phyloP scores from a whole-genome alignment of 1,139 yeast genomes.

The Hansenula lynferdii region DNA sequence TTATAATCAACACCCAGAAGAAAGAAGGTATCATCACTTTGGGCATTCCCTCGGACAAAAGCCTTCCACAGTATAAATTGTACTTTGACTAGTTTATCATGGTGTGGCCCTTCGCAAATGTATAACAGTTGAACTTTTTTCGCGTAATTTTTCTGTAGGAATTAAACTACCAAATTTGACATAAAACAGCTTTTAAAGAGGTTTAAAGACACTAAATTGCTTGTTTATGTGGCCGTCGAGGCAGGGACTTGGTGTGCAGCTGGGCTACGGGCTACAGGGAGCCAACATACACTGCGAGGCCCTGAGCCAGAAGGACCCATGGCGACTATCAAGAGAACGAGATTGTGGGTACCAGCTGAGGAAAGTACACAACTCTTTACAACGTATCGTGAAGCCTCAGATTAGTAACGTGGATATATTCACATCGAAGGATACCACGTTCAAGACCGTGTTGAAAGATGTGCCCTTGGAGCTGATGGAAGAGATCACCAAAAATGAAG shows the following conservation, averaged over 20 bases:
- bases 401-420: not conserved
- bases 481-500: conserved; percentile 26
- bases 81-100: conserved; percentile 6
- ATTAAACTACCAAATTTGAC: too few relatives aligned
- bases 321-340: conserved; percentile 26
- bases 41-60: conserved; percentile 13
- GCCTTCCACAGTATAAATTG: conserved; percentile 10
- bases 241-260: conserved; percentile 36
- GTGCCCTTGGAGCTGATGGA: conserved; percentile 27
- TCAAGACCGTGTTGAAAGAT: not conserved
- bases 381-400: conserved; percentile 10
- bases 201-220: too few relatives aligned
- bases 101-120: not conserved
- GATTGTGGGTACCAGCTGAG: conserved; percentile 21
- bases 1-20: conserved; percentile 10
- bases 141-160: too few relatives aligned
- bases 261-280: conserved; percentile 36
- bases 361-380: conserved; percentile 18
- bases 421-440: not conserved
- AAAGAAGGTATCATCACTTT: conserved; percentile 12
- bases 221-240: conserved; percentile 44
- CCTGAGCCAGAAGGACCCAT: conserved; percentile 14
- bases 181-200: too few relatives aligned
- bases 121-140: too few relatives aligned
- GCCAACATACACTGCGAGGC: conserved; percentile 20